Conservation (phyloP, 1,139 yeast genomes). For the Zygotorulaspora mrakii region DNA sequence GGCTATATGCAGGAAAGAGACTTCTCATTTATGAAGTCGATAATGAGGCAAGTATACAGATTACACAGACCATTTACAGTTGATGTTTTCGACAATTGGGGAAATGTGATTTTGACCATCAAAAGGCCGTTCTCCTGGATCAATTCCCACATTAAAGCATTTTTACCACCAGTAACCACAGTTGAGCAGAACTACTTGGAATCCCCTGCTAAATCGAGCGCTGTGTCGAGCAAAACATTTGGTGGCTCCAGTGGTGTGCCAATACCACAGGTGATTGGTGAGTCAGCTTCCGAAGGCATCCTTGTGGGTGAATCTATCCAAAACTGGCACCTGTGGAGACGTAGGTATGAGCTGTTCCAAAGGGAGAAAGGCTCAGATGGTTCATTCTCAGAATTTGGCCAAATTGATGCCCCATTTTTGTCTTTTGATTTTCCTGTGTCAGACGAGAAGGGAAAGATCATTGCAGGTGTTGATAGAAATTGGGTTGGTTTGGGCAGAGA, state of each 20-base stretch:
- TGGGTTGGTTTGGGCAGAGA: constrained; percentile 96
- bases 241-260: constrained; percentile 32
- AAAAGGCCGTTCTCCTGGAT: constrained; percentile 81
- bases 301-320: constrained; percentile 81
- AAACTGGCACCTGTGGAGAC: constrained; percentile 92
- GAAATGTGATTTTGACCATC: constrained; percentile 65
- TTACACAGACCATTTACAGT: constrained; percentile 85
- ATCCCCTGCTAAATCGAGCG: constrained; percentile 32
- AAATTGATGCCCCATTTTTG: constrained; percentile 79
- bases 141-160: constrained; percentile 79
- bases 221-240: constrained; percentile 34
- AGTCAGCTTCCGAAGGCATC: constrained; percentile 40
- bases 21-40: constrained; percentile 59
- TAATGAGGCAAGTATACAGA: constrained; percentile 76
- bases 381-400: constrained; percentile 52
- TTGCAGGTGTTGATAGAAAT: constrained; percentile 81
- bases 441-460: constrained; percentile 53
- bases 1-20: constrained; percentile 85
- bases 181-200: constrained; percentile 18
- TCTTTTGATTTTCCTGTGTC: constrained; percentile 80
- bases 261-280: constrained; percentile 16
- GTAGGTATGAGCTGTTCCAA: constrained; percentile 75
- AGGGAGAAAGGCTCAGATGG: constrained; percentile 26
- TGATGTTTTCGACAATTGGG: constrained; percentile 69
- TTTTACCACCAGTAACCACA: constrained; percentile 44